A percentile compares a stretch with the other conserved stretches of the same genome.
Conservation (phyloP, 495 filamentous ascomycete species). For the Xylaria flabelliformis region DNA sequence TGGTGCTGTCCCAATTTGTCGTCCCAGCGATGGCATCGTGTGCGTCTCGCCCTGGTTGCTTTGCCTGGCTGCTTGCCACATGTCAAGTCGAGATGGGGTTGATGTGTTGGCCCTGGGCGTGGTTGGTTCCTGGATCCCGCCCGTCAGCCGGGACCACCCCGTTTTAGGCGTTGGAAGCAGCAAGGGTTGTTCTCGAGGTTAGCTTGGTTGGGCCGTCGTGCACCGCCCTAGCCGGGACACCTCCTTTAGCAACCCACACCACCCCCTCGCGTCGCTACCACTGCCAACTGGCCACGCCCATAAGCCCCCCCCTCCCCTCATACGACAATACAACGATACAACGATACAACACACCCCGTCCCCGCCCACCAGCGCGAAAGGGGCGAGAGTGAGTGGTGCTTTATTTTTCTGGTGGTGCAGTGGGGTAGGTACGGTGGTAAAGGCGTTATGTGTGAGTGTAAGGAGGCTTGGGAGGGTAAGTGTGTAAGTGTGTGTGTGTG, state of each 20-base stretch:
- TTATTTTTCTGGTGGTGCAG: constrained; percentile 10
- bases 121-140: constrained; percentile 29
- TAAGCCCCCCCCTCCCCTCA: neutral
- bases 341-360: constrained; percentile 10
- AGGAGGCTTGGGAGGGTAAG: too few species aligned
- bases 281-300: constrained; percentile 16
- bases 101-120: constrained; percentile 28
- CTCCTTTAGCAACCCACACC: constrained; percentile 18
- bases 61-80: constrained; percentile 28
- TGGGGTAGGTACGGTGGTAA: constrained; percentile 14
- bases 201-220: constrained; percentile 28
- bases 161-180: constrained; percentile 27
- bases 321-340: neutral
- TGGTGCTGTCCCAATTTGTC: constrained; percentile 17
- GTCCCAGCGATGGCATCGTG: neutral
- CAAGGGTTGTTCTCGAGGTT: constrained; percentile 16
- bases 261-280: neutral
- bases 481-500: neutral
- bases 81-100: constrained; percentile 30
- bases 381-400: neutral
- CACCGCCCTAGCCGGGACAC: constrained; percentile 24
- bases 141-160: constrained; percentile 27
- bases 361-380: neutral
- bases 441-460: neutral
- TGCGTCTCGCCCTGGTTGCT: constrained; percentile 4